Evolutionary conservation across 1,284 basidiomycete species (phyloP).

Genomic region (Cerrena zonata): DNA sequence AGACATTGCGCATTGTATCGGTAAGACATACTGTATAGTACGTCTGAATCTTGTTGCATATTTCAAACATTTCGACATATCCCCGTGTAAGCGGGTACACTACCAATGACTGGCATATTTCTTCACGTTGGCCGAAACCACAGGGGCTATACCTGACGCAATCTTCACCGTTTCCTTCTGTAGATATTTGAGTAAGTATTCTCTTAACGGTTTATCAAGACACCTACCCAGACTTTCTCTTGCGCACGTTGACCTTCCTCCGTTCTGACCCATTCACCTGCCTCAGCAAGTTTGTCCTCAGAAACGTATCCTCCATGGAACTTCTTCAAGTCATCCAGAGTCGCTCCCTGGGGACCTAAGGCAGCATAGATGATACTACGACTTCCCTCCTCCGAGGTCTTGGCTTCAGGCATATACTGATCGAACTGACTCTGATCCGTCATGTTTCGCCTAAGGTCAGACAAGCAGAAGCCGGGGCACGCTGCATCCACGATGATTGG

Average conservation of each 20-base stretch:
- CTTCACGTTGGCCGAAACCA: not conserved
- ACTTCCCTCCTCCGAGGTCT: constrained; percentile 11
- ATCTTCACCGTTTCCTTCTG: constrained; percentile 7
- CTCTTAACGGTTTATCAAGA: not conserved
- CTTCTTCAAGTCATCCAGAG: not conserved
- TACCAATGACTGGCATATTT: not conserved
- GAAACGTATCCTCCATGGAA: constrained; percentile 8
- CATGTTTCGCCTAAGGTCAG: constrained; percentile 9
- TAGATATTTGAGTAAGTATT: not conserved
- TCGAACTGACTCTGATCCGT: not conserved
- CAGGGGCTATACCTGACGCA: not conserved
- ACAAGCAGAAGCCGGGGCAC: constrained; percentile 8
- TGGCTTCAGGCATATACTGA: not conserved
- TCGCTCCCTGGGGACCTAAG: constrained; percentile 6
- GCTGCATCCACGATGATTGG: constrained; percentile 7
- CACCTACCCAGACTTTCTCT: constrained; percentile 8
- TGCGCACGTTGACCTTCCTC: constrained; percentile 4
- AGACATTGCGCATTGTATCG: not conserved
- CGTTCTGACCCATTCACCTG: constrained; percentile 8
- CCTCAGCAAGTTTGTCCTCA: not conserved
- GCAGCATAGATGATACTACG: constrained; percentile 9
- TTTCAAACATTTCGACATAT: not conserved
- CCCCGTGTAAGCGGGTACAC: not conserved
- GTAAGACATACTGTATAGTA: not conserved
- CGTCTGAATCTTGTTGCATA: not conserved